Evolutionary conservation across 2,329 filamentous ascomycete genomes (phyloP).

Genomic region (Alternaria atra): DNA sequence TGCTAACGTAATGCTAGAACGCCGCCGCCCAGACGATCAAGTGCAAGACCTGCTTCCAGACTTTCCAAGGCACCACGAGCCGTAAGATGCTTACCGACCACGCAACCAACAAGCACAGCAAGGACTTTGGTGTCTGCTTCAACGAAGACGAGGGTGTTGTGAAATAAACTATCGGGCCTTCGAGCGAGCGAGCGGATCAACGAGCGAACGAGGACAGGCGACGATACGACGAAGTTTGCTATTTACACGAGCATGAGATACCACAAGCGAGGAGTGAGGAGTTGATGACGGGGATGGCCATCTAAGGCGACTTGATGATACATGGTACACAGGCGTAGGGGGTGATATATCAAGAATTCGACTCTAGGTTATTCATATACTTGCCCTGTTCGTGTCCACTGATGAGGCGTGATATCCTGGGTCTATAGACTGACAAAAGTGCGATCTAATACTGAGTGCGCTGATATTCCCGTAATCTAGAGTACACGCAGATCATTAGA

Average conservation of each 20-base stretch:
- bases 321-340: slow-evolving; percentile 15
- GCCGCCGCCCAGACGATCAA: slow-evolving; percentile 77
- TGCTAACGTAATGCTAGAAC: slow-evolving; percentile 62
- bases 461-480: not conserved
- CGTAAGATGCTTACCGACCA: slow-evolving; percentile 76
- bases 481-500: not conserved
- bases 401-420: not conserved
- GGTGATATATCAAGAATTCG: not conserved
- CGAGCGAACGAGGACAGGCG: slow-evolving; percentile 7
- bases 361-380: not conserved
- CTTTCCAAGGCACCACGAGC: slow-evolving; percentile 80
- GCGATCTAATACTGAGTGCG: not conserved
- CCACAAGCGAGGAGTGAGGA: slow-evolving; percentile 27
- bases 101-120: slow-evolving; percentile 79
- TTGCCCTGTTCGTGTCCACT: not conserved
- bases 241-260: slow-evolving; percentile 32
- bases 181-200: slow-evolving; percentile 5
- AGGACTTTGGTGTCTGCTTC: slow-evolving; percentile 76
- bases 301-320: slow-evolving; percentile 5
- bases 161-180: slow-evolving; percentile 24
- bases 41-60: slow-evolving; percentile 79
- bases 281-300: slow-evolving; percentile 7
- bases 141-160: slow-evolving; percentile 45
- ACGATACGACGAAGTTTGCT: slow-evolving; percentile 15
- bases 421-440: not conserved